phyloP scores from a whole-genome alignment of 192 early-diverging fungal species.

The Rhizophagus clarus region DNA sequence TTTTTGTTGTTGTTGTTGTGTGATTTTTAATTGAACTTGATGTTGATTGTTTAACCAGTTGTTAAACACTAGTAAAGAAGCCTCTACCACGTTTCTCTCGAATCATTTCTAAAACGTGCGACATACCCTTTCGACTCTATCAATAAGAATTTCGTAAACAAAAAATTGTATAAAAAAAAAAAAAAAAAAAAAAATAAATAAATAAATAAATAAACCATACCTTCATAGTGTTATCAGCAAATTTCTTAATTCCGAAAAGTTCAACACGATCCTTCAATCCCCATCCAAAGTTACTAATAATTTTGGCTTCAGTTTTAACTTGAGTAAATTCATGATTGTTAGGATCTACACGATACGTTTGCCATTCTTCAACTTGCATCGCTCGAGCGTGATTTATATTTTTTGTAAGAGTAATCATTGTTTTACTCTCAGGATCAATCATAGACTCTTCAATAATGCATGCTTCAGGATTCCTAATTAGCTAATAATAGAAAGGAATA shows the following conservation, averaged over 20 bases:
- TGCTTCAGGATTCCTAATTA: conserved; percentile 82
- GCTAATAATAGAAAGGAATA: conserved; percentile 40
- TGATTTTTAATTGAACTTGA: not conserved
- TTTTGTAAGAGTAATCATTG: conserved; percentile 80
- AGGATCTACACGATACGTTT: conserved; percentile 66
- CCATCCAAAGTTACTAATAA: conserved; percentile 88
- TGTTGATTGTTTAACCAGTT: not conserved
- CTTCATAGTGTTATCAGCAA: conserved; percentile 77
- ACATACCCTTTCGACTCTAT: conserved; percentile 50
- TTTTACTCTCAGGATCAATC: conserved; percentile 74
- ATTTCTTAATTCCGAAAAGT: conserved; percentile 82
- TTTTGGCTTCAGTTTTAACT: conserved; percentile 79
- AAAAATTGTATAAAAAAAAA: no score
- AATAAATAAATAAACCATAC: conserved; percentile 37
- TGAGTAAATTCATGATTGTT: conserved; percentile 62
- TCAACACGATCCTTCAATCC: conserved; percentile 83
- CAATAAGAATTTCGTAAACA: not conserved
- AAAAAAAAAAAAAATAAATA: not conserved
- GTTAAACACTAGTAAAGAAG: not conserved
- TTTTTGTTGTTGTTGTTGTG: not conserved
- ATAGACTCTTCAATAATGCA: conserved; percentile 90
- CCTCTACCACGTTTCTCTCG: conserved; percentile 43
- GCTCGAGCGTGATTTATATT: conserved; percentile 93
- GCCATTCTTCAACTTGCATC: conserved; percentile 91
- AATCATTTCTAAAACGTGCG: conserved; percentile 52